Base-by-base conservation (phyloP, 2,329 filamentous ascomycete genomes). In the Aspergillus neoniger region DNA sequence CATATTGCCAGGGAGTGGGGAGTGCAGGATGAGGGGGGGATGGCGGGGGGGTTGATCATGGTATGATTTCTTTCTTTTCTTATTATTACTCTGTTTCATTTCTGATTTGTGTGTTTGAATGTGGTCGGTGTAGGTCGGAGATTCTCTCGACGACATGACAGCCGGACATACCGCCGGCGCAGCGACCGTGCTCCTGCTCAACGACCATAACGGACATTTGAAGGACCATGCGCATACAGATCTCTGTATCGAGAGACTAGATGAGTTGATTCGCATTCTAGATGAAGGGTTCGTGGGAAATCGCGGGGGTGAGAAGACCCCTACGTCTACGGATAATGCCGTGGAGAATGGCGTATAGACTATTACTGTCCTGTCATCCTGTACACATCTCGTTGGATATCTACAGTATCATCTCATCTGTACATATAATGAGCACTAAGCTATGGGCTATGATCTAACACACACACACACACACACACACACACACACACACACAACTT, bases 61-160 rank as follows among this genome's bases (percentile, higher is more conserved):
- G 75, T 76, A 25, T 23, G 23, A 25, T 25, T 25, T 6, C 23
- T 2, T 25, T 25, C 5, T 23, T 23, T 7, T 23, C 5, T 23
- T 23, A 1, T 23, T 23, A 6, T 23, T 23, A 6, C 23, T 23
- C 23, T 23, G 5, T 23, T 23, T 6, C 1, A 23, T 23, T 6
- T 7, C 23, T 23, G 23, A 23, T 23, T 21, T 23, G 23, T 1
- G 5, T 23, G 1, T 23, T 23, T 7, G 23, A 23, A 23, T 1
- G 23, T 23, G 23, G 23, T 23, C 23, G 23, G 23, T 23, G 23
- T 23, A 23, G 81, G 80, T 82, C 21, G 91, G 91, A 4, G 91
- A 94, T 72, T 92, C 89, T 15, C 86, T 96, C 58, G 95, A 98
- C 74, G 95, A 99, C 73, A 96, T 98, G 86, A 91, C 89, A 7